phyloP scores from a whole-genome alignment of 2,329 filamentous ascomycete species.

The Didymella sp. region DNA sequence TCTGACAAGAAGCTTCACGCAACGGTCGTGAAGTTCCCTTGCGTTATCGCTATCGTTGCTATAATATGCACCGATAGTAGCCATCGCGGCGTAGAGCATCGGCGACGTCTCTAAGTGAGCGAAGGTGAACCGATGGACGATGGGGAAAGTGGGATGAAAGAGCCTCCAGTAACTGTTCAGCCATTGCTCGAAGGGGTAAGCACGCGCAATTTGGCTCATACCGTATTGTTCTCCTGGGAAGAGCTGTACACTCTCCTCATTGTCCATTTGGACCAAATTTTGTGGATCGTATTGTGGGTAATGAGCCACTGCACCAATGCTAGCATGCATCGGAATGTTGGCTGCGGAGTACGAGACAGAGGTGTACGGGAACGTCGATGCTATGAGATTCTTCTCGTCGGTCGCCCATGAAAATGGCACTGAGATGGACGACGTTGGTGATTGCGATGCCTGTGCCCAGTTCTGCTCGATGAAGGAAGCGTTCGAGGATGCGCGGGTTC shows the following conservation, averaged over 20 bases:
- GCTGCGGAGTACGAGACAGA: slow-evolving; percentile 36
- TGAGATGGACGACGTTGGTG: slow-evolving; percentile 46
- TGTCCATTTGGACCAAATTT: slow-evolving; percentile 46
- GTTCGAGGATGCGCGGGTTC: slow-evolving; percentile 48
- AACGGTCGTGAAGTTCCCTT: slow-evolving; percentile 51
- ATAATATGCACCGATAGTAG: slow-evolving; percentile 54
- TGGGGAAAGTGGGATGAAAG: slow-evolving; percentile 55
- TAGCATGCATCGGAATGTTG: slow-evolving; percentile 29
- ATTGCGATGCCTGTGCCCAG: slow-evolving; percentile 43
- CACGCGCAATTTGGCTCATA: slow-evolving; percentile 46
- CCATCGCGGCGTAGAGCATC: slow-evolving; percentile 54
- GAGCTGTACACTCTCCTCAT: slow-evolving; percentile 45
- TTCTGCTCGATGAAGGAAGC: slow-evolving; percentile 44
- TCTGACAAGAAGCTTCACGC: slow-evolving; percentile 51
- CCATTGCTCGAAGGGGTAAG: slow-evolving; percentile 49
- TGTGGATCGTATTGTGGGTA: slow-evolving; percentile 41
- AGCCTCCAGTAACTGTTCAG: slow-evolving; percentile 55
- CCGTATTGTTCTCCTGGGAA: slow-evolving; percentile 48
- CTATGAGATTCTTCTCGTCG: slow-evolving; percentile 39
- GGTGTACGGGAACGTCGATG: slow-evolving; percentile 34
- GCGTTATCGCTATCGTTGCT: slow-evolving; percentile 47
- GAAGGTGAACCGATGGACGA: slow-evolving; percentile 54
- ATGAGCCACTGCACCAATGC: slow-evolving; percentile 32
- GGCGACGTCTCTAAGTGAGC: slow-evolving; percentile 47
- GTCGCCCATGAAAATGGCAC: slow-evolving; percentile 43